Percentiles rank a stretch among this genome's conserved stretches.
These are phyloP conservation scores for Termitomyces sp. DNA, from an alignment of 768 basidiomycete genomes.

Conservation along the genomic window DNA sequence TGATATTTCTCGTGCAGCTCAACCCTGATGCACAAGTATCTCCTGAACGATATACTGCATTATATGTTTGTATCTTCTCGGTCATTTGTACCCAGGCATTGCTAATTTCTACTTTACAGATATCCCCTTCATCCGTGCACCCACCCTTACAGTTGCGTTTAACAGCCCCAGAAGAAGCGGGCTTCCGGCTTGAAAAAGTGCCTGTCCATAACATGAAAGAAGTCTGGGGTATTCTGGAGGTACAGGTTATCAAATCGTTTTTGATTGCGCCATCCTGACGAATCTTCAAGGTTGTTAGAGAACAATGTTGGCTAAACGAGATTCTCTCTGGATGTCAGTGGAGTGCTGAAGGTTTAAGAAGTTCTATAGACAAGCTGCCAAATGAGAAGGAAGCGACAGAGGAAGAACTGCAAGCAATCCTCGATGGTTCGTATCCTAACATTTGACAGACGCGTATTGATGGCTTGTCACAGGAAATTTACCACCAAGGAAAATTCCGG, in stretches of 20 bases:
- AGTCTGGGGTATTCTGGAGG: slow-evolving; percentile 75
- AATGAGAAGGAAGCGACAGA: slow-evolving; percentile 39
- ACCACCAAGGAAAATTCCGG: slow-evolving; percentile 61
- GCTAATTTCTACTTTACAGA: slow-evolving; percentile 31
- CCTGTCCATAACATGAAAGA: slow-evolving; percentile 72
- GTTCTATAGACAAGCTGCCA: slow-evolving; percentile 20
- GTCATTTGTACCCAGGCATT: neutral
- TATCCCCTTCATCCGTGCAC: slow-evolving; percentile 60
- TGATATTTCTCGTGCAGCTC: slow-evolving; percentile 35
- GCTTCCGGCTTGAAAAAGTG: slow-evolving; percentile 66
- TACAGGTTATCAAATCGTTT: slow-evolving; percentile 19
- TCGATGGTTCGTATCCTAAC: slow-evolving; percentile 45
- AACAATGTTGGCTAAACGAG: slow-evolving; percentile 85
- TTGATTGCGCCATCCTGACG: slow-evolving; percentile 2
- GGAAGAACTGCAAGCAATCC: slow-evolving; percentile 59
- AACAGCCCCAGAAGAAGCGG: slow-evolving; percentile 68
- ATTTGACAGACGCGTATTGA: slow-evolving; percentile 1
- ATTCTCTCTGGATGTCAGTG: slow-evolving; percentile 58
- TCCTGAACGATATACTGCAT: slow-evolving; percentile 62
- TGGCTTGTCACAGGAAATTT: slow-evolving; percentile 39
- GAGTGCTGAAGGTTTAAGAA: slow-evolving; percentile 46
- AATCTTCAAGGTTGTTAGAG: slow-evolving; percentile 57
- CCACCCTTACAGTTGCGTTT: slow-evolving; percentile 69
- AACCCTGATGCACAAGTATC: slow-evolving; percentile 44
- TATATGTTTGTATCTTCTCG: slow-evolving; percentile 51